Evolutionary conservation across 768 basidiomycete species (phyloP), one percentile per base, ranked within the genome.

Genomic region (Tulasnella calospora): DNA sequence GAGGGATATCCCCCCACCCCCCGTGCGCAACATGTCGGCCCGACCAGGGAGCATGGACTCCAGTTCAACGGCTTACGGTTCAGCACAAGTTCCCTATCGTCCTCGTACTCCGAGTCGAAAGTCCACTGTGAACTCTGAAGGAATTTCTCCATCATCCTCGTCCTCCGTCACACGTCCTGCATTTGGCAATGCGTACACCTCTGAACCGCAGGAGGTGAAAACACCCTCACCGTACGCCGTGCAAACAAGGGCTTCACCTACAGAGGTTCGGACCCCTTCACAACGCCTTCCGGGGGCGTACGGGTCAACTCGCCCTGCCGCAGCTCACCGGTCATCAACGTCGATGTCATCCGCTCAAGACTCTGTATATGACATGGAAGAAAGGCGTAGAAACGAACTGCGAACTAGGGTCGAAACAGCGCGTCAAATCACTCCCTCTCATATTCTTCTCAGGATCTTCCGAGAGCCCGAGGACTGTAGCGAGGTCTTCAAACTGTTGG

Each of bases 381-480:
- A 79, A 38, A 80, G 79, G 38, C 55, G 71, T 13, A 55, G 78
- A 10, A 46, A 79, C 41, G 79, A 80, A 33, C 40, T 80, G 23
- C 46, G 94, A 85, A 83, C 83, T 80, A 85, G 93, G 41, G 87
- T 94, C 76, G 89, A 89, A 84, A 86, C 84, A 79, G 92, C 92
- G 36, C 85, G 92, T 76, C 86, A 85, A 80, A 84, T 87, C 82
- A 88, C 93, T 81, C 91, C 92, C 6, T 81, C 83, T 40, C 85
- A 89, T 80, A 86, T 93, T 13, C 83, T 85, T 27, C 83, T 94
- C 82, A 87, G 92, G 74, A 83, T 94, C 36, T 95, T 95, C 82
- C 87, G 89, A 81, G 83, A 89, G 57, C 91, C 94, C 13, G 84
- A 81, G 80, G 92, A 95, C 81, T 94, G 93, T 82, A 86, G 88